These are phyloP conservation scores for Rhinocladiella mackenziei DNA, from an alignment of 2,329 filamentous ascomycete species.

Conservation along the genomic window DNA sequence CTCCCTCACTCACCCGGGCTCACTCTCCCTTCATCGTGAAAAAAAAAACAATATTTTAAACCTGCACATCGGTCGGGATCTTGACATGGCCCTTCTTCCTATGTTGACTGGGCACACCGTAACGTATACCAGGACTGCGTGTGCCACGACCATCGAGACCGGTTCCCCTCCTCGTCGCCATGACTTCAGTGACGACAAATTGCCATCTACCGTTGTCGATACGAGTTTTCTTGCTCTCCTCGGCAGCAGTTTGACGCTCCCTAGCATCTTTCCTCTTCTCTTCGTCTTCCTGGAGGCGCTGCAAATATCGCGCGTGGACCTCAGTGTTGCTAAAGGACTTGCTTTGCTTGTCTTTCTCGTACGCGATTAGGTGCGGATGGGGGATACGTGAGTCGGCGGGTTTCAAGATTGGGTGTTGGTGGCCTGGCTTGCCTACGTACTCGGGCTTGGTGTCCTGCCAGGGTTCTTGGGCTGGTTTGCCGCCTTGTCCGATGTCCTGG, in stretches of 20 bases:
- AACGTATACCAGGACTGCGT: conserved; percentile 55
- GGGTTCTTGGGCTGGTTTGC: conserved; percentile 29
- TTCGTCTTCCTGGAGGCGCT: conserved; percentile 41
- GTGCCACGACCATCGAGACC: conserved; percentile 53
- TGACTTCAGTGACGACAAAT: conserved; percentile 55
- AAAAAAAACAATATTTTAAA: conserved; percentile 30
- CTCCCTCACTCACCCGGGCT: background rate
- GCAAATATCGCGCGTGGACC: conserved; percentile 40
- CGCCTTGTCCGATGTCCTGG: conserved; percentile 34
- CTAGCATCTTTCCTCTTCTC: conserved; percentile 42
- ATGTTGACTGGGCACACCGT: conserved; percentile 60
- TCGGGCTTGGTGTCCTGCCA: conserved; percentile 35
- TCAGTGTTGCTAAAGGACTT: conserved; percentile 37
- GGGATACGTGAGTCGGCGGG: conserved; percentile 62
- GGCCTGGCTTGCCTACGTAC: conserved; percentile 41
- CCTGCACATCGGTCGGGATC: conserved; percentile 58
- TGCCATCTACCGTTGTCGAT: conserved; percentile 52
- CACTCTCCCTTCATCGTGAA: no score
- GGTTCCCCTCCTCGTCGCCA: conserved; percentile 52
- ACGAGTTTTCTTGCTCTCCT: conserved; percentile 31
- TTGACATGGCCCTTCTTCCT: conserved; percentile 61
- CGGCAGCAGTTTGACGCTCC: conserved; percentile 42
- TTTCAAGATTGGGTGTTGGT: conserved; percentile 50
- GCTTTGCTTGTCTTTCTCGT: conserved; percentile 44
- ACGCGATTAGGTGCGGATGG: conserved; percentile 55